Percentiles rank a stretch among this genome's conserved stretches.
Conservation (phyloP, 139 green algal species). For the Zygnema cylindricum region DNA sequence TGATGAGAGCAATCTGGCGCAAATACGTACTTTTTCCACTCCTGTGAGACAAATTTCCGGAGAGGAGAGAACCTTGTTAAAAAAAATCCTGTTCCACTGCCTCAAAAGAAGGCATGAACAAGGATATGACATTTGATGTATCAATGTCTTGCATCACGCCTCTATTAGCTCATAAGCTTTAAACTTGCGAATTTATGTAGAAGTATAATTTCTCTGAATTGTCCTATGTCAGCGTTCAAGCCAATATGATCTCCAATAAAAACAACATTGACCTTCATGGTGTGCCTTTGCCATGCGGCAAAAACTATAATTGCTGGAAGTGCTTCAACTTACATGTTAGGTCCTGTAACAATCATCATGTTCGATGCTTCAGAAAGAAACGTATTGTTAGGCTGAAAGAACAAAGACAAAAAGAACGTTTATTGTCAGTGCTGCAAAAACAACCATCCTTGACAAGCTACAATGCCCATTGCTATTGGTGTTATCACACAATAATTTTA, state of each 20-base stretch:
- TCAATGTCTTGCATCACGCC: too few relatives aligned
- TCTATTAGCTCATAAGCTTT: too few relatives aligned
- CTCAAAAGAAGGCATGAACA: too few relatives aligned
- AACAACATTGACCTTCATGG: background rate
- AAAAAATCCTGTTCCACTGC: too few relatives aligned
- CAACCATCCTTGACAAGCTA: too few relatives aligned
- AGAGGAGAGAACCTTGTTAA: too few relatives aligned
- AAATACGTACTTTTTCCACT: conserved; percentile 68
- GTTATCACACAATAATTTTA: too few relatives aligned
- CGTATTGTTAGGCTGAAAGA: conserved; percentile 54
- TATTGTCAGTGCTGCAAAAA: background rate
- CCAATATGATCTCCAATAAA: background rate
- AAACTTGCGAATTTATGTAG: too few relatives aligned
- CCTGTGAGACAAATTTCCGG: conserved; percentile 38
- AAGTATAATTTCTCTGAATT: background rate
- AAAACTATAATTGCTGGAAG: background rate
- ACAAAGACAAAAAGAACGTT: conserved; percentile 16
- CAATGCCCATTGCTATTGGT: too few relatives aligned
- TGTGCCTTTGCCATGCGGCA: too few relatives aligned
- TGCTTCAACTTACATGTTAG: conserved; percentile 89
- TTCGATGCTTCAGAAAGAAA: conserved; percentile 59
- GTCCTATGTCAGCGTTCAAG: background rate
- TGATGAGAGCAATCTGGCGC: conserved; percentile 74
- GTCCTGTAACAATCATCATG: conserved; percentile 76
- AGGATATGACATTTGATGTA: too few relatives aligned